Evolutionary conservation across 352 stramenopile species (phyloP).

Genomic region (Phytophthora cactorum): DNA sequence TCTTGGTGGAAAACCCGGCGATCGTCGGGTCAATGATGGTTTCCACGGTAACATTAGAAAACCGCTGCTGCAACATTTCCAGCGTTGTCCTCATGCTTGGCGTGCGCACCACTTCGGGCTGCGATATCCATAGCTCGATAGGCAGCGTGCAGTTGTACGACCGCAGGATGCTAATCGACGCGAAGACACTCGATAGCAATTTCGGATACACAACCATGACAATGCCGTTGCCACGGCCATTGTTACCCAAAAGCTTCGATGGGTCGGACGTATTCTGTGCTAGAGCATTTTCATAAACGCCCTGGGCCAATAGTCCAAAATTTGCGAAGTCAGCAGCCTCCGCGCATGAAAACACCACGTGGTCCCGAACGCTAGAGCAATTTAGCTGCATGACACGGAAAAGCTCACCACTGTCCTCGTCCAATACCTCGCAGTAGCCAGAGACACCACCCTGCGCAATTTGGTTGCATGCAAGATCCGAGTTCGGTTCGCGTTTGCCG

Average conservation of each 20-base stretch:
- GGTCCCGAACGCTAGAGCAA: constrained; percentile 56
- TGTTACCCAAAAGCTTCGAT: constrained; percentile 32
- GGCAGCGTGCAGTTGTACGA: constrained; percentile 57
- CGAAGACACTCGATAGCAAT: constrained; percentile 72
- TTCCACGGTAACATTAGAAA: constrained; percentile 50
- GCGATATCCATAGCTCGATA: constrained; percentile 77
- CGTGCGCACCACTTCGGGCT: constrained; percentile 47
- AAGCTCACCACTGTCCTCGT: constrained; percentile 56
- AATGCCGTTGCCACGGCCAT: constrained; percentile 55
- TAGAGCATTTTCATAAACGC: constrained; percentile 38
- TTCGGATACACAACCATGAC: constrained; percentile 79
- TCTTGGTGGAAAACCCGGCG: constrained; percentile 69
- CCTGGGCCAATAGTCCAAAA: constrained; percentile 48
- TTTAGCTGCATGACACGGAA: constrained; percentile 80
- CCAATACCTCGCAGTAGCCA: constrained; percentile 73
- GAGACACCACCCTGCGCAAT: constrained; percentile 46
- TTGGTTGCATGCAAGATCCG: constrained; percentile 60
- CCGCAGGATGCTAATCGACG: constrained; percentile 57
- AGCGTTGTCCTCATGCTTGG: constrained; percentile 40
- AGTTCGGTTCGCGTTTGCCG: constrained; percentile 51
- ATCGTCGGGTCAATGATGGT: constrained; percentile 55
- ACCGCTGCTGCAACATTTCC: constrained; percentile 35
- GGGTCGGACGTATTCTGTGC: constrained; percentile 24
- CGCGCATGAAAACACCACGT: constrained; percentile 62
- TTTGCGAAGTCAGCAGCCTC: constrained; percentile 70